Evolutionary conservation across 2,329 filamentous ascomycete species (phyloP).

Genomic region (Aspergillus floridensis): DNA sequence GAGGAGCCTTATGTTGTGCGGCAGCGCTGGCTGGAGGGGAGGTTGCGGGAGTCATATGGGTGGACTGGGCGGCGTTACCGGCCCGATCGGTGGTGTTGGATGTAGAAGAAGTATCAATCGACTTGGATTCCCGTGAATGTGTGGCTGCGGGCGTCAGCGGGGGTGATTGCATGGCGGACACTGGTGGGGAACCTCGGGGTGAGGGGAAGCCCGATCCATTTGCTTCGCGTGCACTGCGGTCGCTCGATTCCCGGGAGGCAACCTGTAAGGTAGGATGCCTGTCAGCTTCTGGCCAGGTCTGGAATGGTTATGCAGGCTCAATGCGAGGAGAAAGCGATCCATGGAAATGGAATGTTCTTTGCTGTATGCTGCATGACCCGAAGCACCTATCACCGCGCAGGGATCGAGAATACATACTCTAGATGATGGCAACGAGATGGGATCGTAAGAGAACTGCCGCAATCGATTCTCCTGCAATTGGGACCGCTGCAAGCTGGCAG

Average conservation of each 20-base stretch:
- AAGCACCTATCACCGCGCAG: neutral
- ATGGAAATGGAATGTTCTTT: neutral
- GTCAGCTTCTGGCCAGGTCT: slow-evolving; percentile 11
- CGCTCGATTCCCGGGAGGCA: slow-evolving; percentile 57
- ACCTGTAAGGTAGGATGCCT: slow-evolving; percentile 27
- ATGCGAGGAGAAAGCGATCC: neutral
- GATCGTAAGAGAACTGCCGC: slow-evolving; percentile 85
- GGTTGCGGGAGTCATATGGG: slow-evolving; percentile 53
- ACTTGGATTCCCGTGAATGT: slow-evolving; percentile 53
- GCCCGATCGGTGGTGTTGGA: slow-evolving; percentile 35
- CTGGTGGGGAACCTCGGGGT: slow-evolving; percentile 64
- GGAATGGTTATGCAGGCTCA: slow-evolving; percentile 1
- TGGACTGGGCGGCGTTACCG: slow-evolving; percentile 25
- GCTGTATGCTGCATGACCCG: neutral
- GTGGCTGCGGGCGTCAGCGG: slow-evolving; percentile 85
- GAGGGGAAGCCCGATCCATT: slow-evolving; percentile 64
- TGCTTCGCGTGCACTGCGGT: slow-evolving; percentile 55
- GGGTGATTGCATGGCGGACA: slow-evolving; percentile 76
- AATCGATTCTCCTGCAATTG: slow-evolving; percentile 79
- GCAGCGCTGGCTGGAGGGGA: slow-evolving; percentile 48
- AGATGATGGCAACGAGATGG: slow-evolving; percentile 73
- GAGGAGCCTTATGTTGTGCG: slow-evolving; percentile 28
- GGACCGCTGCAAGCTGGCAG: slow-evolving; percentile 68
- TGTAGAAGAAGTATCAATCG: slow-evolving; percentile 32
- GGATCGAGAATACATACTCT: slow-evolving; percentile 35